Conservation (phyloP, 495 filamentous ascomycete genomes). For the Penicillium coprophilum region DNA sequence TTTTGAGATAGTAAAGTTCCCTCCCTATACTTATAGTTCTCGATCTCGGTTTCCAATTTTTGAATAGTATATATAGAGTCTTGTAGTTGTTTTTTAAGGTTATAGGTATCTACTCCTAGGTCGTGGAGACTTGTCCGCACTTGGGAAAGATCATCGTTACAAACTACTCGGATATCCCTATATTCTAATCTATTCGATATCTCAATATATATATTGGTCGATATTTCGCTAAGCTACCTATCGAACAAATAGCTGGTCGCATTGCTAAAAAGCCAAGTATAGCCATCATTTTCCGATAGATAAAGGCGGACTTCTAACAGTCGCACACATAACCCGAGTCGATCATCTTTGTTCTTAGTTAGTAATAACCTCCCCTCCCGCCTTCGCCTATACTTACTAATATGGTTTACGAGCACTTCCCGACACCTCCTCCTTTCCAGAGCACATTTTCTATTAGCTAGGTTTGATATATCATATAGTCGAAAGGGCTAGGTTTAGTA, state of each 20-base stretch:
- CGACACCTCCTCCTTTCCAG: background rate
- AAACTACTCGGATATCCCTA: conserved; percentile 1
- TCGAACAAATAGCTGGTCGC: background rate
- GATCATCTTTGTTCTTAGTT: conserved; percentile 1
- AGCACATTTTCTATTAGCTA: conserved; percentile 3
- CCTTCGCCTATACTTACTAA: background rate
- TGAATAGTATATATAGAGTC: background rate
- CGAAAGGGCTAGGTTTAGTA: background rate
- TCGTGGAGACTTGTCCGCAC: conserved; percentile 1
- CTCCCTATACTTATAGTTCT: background rate
- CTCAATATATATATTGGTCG: conserved; percentile 10
- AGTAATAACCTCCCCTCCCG: background rate
- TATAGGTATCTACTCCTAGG: background rate
- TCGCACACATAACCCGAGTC: background rate
- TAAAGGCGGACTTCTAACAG: conserved; percentile 7
- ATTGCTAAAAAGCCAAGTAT: conserved; percentile 1
- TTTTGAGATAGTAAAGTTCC: background rate
- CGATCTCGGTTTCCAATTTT: conserved; percentile 4
- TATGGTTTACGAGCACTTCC: conserved; percentile 1
- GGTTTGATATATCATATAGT: conserved; percentile 1
- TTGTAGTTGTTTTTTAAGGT: conserved; percentile 1
- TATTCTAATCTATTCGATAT: background rate
- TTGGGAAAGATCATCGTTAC: background rate
- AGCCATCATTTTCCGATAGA: conserved; percentile 3
- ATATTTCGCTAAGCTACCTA: conserved; percentile 5